Evolutionary conservation across 2,329 filamentous ascomycete genomes (phyloP).

Genomic region (Furcasterigmium furcatum): DNA sequence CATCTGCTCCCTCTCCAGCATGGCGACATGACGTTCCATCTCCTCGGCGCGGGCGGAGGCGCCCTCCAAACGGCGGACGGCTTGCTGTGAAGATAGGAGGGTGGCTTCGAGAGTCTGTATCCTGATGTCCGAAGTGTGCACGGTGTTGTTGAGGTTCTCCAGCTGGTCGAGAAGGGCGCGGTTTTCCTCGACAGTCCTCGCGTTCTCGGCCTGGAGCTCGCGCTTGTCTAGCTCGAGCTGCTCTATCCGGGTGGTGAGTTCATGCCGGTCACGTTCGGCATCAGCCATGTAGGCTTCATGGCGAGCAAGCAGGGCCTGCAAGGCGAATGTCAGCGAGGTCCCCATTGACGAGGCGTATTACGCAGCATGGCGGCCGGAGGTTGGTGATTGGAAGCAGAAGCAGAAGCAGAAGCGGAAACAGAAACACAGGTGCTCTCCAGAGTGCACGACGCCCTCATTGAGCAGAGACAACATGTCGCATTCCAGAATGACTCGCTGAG

Average conservation of each 20-base stretch:
- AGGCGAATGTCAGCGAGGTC: constrained; percentile 66
- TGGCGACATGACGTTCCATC: constrained; percentile 75
- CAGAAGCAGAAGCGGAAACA: neutral
- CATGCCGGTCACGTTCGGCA: constrained; percentile 78
- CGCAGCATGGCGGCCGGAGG: neutral
- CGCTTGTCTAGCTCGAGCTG: constrained; percentile 72
- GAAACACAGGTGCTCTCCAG: too few species aligned
- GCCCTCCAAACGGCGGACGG: constrained; percentile 69
- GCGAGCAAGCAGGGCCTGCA: constrained; percentile 84
- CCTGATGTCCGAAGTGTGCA: constrained; percentile 75
- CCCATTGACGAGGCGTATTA: constrained; percentile 11
- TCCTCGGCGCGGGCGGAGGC: constrained; percentile 72
- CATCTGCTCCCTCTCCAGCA: constrained; percentile 79
- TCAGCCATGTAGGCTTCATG: constrained; percentile 95
- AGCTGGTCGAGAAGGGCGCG: constrained; percentile 76
- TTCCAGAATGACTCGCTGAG: constrained; percentile 1
- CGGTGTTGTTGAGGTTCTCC: constrained; percentile 76
- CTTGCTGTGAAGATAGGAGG: constrained; percentile 73
- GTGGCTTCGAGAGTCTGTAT: constrained; percentile 75
- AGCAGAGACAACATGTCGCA: neutral
- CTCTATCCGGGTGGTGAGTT: constrained; percentile 71
- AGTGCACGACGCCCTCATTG: neutral
- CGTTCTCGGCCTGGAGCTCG: constrained; percentile 73
- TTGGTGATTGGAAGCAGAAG: neutral
- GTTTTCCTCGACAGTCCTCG: constrained; percentile 78